A percentile compares a stretch with the other conserved stretches of the same genome.
Conservation (phyloP, 2,329 filamentous ascomycete genomes). For the Hymenoscyphus occultus region DNA sequence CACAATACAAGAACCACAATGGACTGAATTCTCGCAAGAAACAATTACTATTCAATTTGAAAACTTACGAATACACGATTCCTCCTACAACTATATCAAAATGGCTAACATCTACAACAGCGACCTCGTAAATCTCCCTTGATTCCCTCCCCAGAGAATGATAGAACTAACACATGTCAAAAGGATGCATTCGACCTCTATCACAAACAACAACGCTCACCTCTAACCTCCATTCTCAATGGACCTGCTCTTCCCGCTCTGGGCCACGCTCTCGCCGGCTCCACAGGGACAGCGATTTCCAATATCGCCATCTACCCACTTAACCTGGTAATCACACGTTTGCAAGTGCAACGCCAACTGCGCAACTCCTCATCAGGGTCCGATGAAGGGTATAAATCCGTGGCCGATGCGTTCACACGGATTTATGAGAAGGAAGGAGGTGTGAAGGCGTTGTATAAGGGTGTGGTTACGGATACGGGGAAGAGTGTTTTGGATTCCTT, state of each 20-base stretch:
- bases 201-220: slow-evolving; percentile 38
- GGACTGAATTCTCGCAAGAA: neutral
- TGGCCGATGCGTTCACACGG: slow-evolving; percentile 66
- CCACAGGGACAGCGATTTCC: slow-evolving; percentile 72
- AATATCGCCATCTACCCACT: slow-evolving; percentile 79
- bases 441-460: slow-evolving; percentile 65
- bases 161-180: slow-evolving; percentile 5
- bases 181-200: slow-evolving; percentile 35
- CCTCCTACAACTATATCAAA: neutral
- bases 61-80: neutral
- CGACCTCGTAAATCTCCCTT: slow-evolving; percentile 39
- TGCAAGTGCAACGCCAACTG: slow-evolving; percentile 72
- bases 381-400: slow-evolving; percentile 55
- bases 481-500: slow-evolving; percentile 75
- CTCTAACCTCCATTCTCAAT: slow-evolving; percentile 24
- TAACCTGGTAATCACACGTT: slow-evolving; percentile 74
- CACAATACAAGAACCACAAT: neutral
- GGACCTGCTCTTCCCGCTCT: slow-evolving; percentile 63
- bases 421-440: slow-evolving; percentile 72
- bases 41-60: neutral
- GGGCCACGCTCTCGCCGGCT: slow-evolving; percentile 78
- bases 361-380: slow-evolving; percentile 37
- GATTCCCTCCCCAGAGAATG: neutral
- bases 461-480: slow-evolving; percentile 59
- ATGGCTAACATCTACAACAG: slow-evolving; percentile 41